A percentile compares a stretch with the other conserved stretches of the same genome.
Conservation (phyloP, 2,329 filamentous ascomycete species). For the Camillea tinctor region DNA sequence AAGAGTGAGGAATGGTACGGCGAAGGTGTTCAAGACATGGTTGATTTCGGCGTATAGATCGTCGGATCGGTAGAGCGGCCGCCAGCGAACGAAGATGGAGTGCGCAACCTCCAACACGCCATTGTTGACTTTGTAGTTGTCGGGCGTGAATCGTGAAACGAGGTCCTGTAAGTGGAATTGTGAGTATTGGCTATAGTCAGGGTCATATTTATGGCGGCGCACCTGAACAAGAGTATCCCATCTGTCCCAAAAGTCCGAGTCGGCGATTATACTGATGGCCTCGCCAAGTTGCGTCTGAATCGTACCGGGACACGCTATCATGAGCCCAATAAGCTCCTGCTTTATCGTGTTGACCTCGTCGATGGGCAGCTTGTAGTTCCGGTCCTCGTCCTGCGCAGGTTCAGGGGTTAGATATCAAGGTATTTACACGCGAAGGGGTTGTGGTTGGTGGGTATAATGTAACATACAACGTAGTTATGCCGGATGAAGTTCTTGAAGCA, state of each 20-base stretch:
- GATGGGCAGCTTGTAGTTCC: constrained; percentile 81
- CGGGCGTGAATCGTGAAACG: constrained; percentile 78
- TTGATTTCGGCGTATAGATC: constrained; percentile 94
- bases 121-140: constrained; percentile 82
- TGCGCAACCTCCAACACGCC: constrained; percentile 96
- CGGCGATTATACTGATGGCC: constrained; percentile 94
- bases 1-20: constrained; percentile 76
- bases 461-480: constrained; percentile 79
- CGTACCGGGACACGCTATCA: constrained; percentile 85
- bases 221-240: constrained; percentile 95
- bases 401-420: constrained; percentile 5
- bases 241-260: constrained; percentile 93
- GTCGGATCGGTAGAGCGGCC: constrained; percentile 89
- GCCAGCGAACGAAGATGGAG: constrained; percentile 96
- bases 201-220: constrained; percentile 27
- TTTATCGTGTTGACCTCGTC: constrained; percentile 91
- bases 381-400: constrained; percentile 72
- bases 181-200: no score
- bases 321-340: constrained; percentile 89
- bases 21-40: constrained; percentile 86
- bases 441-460: neutral
- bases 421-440: neutral
- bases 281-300: constrained; percentile 95
- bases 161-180: constrained; percentile 60
- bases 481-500: constrained; percentile 99